Evolutionary conservation across 768 basidiomycete genomes (phyloP).

Genomic region (Phallus indusiatus): DNA sequence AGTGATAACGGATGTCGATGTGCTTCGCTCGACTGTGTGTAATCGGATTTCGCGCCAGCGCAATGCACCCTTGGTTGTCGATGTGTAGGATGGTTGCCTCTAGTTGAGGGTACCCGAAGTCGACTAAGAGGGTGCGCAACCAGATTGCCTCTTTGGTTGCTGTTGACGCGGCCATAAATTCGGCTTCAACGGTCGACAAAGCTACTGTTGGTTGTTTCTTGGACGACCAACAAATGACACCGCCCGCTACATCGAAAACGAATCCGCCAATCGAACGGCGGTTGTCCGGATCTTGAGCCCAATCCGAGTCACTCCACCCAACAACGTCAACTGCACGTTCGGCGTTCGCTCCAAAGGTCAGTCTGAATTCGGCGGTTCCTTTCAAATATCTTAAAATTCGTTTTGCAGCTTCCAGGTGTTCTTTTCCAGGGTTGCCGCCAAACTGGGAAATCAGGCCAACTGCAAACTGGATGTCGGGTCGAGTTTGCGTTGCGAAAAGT

Average conservation of each 20-base stretch:
- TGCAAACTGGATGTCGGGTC: conserved; percentile 32
- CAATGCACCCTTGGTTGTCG: conserved; percentile 24
- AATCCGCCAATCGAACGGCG: conserved; percentile 26
- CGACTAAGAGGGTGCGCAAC: conserved; percentile 7
- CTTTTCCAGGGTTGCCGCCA: not conserved
- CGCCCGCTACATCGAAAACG: conserved; percentile 17
- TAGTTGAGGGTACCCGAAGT: conserved; percentile 19
- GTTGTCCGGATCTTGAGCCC: conserved; percentile 19
- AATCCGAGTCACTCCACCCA: conserved; percentile 22
- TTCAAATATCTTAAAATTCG: conserved; percentile 32
- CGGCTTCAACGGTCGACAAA: conserved; percentile 21
- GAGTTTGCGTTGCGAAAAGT: conserved; percentile 18
- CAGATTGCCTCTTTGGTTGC: conserved; percentile 11
- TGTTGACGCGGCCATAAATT: conserved; percentile 18
- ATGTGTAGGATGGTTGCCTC: not conserved
- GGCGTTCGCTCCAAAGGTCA: conserved; percentile 17
- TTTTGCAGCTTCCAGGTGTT: conserved; percentile 25
- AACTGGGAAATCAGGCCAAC: conserved; percentile 18
- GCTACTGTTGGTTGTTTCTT: conserved; percentile 18
- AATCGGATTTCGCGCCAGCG: conserved; percentile 19
- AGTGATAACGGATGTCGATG: conserved; percentile 28
- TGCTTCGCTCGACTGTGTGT: conserved; percentile 29
- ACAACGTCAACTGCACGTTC: not conserved
- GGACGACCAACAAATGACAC: conserved; percentile 18
- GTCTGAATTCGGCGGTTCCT: conserved; percentile 19